These are phyloP conservation scores for Microcyclosporella mali DNA, from an alignment of 2,329 filamentous ascomycete species.

Conservation along the genomic window DNA sequence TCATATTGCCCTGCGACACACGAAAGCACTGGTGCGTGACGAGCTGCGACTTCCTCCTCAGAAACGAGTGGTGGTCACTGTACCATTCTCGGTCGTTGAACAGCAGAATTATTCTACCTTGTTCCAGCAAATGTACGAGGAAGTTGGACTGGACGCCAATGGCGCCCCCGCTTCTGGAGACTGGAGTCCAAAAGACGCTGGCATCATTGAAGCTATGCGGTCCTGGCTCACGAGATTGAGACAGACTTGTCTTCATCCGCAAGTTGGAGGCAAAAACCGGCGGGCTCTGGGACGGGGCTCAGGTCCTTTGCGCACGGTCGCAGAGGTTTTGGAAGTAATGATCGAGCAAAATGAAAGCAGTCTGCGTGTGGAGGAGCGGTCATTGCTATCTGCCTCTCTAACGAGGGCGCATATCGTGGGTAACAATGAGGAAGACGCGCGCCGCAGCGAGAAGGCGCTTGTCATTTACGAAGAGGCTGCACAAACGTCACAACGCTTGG, in stretches of 20 bases:
- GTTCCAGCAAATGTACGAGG: slow-evolving; percentile 67
- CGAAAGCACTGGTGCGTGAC: slow-evolving; percentile 70
- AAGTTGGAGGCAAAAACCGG: slow-evolving; percentile 64
- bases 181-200: slow-evolving; percentile 59
- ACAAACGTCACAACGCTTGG: slow-evolving; percentile 40
- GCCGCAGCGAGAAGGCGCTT: slow-evolving; percentile 58
- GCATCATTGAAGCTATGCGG: slow-evolving; percentile 65
- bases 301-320: slow-evolving; percentile 68
- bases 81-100: slow-evolving; percentile 85
- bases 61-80: slow-evolving; percentile 77
- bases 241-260: slow-evolving; percentile 79
- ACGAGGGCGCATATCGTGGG: slow-evolving; percentile 72
- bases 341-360: slow-evolving; percentile 71
- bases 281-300: slow-evolving; percentile 55
- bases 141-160: slow-evolving; percentile 57
- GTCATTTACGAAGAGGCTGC: slow-evolving; percentile 58
- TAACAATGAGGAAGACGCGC: slow-evolving; percentile 55
- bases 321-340: slow-evolving; percentile 85
- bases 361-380: slow-evolving; percentile 63
- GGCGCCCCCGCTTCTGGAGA: slow-evolving; percentile 57
- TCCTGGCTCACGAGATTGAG: slow-evolving; percentile 70
- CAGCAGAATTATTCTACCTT: slow-evolving; percentile 79
- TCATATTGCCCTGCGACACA: slow-evolving; percentile 72
- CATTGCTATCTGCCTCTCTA: slow-evolving; percentile 60
- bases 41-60: slow-evolving; percentile 77